A percentile compares a stretch with the other conserved stretches of the same genome.
These are phyloP conservation scores for Cladosporium oxysporum DNA, from an alignment of 2,329 filamentous ascomycete genomes.

Conservation along the genomic window DNA sequence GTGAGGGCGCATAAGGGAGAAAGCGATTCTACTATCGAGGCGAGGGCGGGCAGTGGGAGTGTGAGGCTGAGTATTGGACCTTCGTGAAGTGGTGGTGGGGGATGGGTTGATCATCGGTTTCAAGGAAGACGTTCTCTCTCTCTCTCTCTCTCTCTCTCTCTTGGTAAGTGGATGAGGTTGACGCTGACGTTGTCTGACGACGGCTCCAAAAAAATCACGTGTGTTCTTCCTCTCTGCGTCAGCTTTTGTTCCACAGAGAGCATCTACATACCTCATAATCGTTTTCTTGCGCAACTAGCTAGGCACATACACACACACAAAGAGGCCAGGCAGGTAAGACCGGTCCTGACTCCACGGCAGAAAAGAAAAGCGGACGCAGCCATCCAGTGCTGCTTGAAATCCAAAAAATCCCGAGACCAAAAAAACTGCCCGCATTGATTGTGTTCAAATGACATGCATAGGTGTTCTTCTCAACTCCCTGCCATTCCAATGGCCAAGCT, in stretches of 20 bases:
- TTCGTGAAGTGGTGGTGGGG: neutral
- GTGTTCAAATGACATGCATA: too few species aligned
- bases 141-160: too few species aligned
- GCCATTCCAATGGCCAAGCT: neutral
- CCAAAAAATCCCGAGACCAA: neutral
- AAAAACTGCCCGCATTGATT: neutral
- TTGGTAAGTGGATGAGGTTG: too few species aligned
- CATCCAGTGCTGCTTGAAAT: neutral
- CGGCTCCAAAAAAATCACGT: neutral
- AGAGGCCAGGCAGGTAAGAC: neutral
- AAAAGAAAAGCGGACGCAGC: neutral
- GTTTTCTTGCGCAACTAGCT: neutral
- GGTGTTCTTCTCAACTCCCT: too few species aligned
- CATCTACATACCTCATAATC: neutral
- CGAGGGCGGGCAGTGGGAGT: constrained; percentile 35
- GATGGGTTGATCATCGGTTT: too few species aligned
- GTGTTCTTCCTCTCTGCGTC: neutral
- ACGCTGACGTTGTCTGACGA: neutral
- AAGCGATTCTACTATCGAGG: constrained; percentile 34
- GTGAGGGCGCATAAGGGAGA: constrained; percentile 44
- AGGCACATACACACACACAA: neutral
- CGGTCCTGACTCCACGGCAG: neutral
- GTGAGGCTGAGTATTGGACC: constrained; percentile 28
- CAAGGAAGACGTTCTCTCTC: too few species aligned
- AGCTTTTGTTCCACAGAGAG: neutral